Conservation (phyloP, 2,329 filamentous ascomycete species). For the Cladosporium colombiae region DNA sequence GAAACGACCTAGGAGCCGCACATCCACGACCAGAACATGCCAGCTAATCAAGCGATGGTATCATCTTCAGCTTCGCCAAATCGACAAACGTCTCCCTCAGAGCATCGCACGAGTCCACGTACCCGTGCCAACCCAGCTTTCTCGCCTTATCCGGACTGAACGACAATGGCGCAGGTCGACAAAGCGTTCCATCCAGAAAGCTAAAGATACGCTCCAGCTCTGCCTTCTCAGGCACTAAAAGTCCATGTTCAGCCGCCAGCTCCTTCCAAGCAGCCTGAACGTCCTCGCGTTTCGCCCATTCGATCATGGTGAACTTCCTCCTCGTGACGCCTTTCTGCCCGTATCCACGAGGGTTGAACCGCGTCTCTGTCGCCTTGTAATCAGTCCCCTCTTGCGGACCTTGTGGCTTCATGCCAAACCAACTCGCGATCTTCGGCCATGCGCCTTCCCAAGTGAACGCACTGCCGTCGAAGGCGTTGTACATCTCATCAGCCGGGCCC, state of each 20-base stretch:
- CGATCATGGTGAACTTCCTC: constrained; percentile 31
- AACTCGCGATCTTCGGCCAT: constrained; percentile 50
- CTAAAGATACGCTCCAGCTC: constrained; percentile 52
- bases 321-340: constrained; percentile 32
- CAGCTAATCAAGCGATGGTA: constrained; percentile 34
- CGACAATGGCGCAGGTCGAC: constrained; percentile 33
- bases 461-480: constrained; percentile 52
- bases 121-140: constrained; percentile 51
- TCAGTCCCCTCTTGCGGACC: constrained; percentile 31
- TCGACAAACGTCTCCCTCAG: constrained; percentile 46
- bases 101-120: constrained; percentile 48
- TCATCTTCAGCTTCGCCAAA: constrained; percentile 48
- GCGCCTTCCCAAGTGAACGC: constrained; percentile 53
- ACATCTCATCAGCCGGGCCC: constrained; percentile 46
- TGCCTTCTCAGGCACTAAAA: constrained; percentile 34
- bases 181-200: constrained; percentile 48
- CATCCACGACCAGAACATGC: not conserved
- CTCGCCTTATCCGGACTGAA: constrained; percentile 48
- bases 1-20: not conserved
- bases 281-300: constrained; percentile 50
- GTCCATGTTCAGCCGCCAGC: constrained; percentile 33
- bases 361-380: constrained; percentile 30
- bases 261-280: constrained; percentile 51
- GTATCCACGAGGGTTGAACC: constrained; percentile 32
- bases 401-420: constrained; percentile 43